Evolutionary conservation across 495 filamentous ascomycete species (phyloP).

Genomic region (Elasticomyces elasticus): DNA sequence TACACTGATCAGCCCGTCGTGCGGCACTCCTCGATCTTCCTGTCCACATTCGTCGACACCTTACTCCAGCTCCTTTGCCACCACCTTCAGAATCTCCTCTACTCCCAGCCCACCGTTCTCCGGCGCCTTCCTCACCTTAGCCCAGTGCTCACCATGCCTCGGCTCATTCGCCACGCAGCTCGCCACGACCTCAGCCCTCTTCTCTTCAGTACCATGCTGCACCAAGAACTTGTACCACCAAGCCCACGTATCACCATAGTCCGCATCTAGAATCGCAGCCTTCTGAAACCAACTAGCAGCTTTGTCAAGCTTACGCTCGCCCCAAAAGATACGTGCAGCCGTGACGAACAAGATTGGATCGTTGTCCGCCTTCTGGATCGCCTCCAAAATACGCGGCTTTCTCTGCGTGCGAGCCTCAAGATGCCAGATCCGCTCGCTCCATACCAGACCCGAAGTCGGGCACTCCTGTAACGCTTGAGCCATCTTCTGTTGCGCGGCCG

Average conservation of each 20-base stretch:
- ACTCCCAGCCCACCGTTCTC: conserved; percentile 58
- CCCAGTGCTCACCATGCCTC: conserved; percentile 88
- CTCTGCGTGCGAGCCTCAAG: conserved; percentile 85
- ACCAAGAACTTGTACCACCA: conserved; percentile 93
- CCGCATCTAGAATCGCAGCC: conserved; percentile 73
- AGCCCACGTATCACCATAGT: conserved; percentile 89
- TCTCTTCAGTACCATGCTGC: conserved; percentile 89
- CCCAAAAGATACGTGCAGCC: conserved; percentile 68
- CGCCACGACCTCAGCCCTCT: conserved; percentile 64
- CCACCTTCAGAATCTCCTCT: conserved; percentile 75
- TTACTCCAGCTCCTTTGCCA: conserved; percentile 49
- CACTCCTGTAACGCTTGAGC: conserved; percentile 84
- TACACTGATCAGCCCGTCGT: too few species aligned
- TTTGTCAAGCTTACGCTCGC: conserved; percentile 73
- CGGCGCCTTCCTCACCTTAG: conserved; percentile 74
- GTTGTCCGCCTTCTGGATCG: conserved; percentile 92
- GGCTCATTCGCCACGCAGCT: conserved; percentile 73
- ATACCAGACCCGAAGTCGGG: conserved; percentile 79
- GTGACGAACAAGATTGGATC: conserved; percentile 76
- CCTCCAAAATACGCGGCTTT: conserved; percentile 79
- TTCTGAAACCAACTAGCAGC: conserved; percentile 95
- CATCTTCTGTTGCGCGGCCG: conserved; percentile 83
- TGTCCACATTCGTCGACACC: not conserved
- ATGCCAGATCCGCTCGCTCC: conserved; percentile 89
- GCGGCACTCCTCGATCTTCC: too few species aligned